These are phyloP conservation scores for Arthrobotrys sphaeroides DNA, from an alignment of 2,329 filamentous ascomycete species.

Conservation along the genomic window DNA sequence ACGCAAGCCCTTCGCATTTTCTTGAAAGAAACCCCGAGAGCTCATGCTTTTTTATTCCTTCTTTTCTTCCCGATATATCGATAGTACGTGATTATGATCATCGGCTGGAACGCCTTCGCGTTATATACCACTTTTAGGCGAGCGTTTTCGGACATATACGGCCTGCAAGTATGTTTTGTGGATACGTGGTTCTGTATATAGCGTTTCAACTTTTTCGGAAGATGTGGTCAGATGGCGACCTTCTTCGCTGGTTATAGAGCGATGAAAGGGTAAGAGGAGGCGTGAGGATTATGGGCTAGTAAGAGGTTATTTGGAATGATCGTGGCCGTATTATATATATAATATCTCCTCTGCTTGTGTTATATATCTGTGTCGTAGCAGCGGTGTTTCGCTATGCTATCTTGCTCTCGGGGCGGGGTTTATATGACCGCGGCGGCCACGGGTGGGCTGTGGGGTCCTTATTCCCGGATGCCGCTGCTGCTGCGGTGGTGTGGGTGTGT, in stretches of 20 bases:
- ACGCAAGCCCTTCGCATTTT: conserved; percentile 19
- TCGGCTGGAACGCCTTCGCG: too few species aligned
- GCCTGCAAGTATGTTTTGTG: too few species aligned
- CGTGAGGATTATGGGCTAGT: neutral
- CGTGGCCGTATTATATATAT: neutral
- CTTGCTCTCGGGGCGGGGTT: neutral
- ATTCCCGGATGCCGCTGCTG: neutral
- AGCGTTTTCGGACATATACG: neutral
- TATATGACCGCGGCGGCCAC: neutral
- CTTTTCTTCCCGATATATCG: too few species aligned
- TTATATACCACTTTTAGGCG: neutral
- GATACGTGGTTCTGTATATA: too few species aligned
- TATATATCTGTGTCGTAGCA: neutral
- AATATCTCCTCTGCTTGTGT: neutral
- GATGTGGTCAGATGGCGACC: neutral
- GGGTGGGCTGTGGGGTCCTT: conserved; percentile 4
- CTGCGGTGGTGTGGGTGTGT: neutral
- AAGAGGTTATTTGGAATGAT: neutral
- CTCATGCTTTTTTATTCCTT: neutral
- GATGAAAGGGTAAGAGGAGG: neutral
- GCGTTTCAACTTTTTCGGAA: too few species aligned
- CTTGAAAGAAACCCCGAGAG: neutral
- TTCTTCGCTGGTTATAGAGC: neutral
- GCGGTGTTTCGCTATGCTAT: too few species aligned
- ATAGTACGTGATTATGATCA: too few species aligned